phyloP scores from a whole-genome alignment of 2,329 filamentous ascomycete species.

The Neodidymelliopsis sp. region DNA sequence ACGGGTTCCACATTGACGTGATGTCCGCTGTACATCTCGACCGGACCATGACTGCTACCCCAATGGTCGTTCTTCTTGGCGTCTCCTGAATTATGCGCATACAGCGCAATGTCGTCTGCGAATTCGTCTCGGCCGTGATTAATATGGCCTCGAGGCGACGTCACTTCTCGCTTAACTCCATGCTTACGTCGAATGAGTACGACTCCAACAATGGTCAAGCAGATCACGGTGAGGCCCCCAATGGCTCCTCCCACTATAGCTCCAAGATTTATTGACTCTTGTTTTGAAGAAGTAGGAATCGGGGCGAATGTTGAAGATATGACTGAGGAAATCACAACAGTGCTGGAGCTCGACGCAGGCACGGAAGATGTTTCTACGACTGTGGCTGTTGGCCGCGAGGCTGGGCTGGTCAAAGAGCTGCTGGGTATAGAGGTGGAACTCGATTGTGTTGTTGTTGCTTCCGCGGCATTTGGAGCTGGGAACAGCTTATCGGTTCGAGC shows the following conservation, averaged over 20 bases:
- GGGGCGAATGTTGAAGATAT: conserved; percentile 1
- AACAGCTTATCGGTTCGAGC: conserved; percentile 13
- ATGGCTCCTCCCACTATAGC: conserved; percentile 19
- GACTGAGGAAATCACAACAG: conserved; percentile 1
- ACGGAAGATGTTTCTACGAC: conserved; percentile 7
- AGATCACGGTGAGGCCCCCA: conserved; percentile 15
- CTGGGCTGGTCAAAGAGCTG: conserved; percentile 1
- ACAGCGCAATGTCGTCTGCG: conserved; percentile 1
- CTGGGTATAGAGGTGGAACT: conserved; percentile 9
- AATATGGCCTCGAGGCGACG: conserved; percentile 3
- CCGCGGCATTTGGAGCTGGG: conserved; percentile 6
- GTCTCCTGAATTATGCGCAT: conserved; percentile 1
- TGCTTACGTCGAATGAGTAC: conserved; percentile 21
- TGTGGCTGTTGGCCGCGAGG: conserved; percentile 6
- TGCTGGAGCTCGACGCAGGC: conserved; percentile 2
- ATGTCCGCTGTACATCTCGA: conserved; percentile 18
- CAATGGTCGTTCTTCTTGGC: conserved; percentile 9
- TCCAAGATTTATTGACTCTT: conserved; percentile 10
- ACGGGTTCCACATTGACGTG: conserved; percentile 14
- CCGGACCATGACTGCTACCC: conserved; percentile 12
- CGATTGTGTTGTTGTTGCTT: conserved; percentile 15
- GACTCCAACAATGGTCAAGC: conserved; percentile 17
- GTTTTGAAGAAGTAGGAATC: neutral
- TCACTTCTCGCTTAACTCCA: conserved; percentile 1
- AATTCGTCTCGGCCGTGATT: conserved; percentile 5